Percentiles rank a stretch among this genome's conserved stretches.
These are phyloP conservation scores for Hebeloma cylindrosporum DNA, from an alignment of 768 basidiomycete genomes.

Conservation along the genomic window DNA sequence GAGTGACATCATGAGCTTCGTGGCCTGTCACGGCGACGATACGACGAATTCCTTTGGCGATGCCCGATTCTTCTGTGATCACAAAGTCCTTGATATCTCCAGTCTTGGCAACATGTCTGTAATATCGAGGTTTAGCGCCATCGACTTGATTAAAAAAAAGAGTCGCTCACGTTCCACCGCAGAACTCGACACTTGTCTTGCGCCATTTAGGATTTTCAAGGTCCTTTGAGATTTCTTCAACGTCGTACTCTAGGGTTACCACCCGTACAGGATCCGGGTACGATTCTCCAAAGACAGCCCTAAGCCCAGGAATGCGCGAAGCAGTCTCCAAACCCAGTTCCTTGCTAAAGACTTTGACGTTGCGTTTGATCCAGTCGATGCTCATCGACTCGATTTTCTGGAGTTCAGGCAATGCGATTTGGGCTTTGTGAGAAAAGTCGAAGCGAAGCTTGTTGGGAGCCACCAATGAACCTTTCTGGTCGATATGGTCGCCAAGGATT, in stretches of 20 bases:
- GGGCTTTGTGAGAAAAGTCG: slow-evolving; percentile 96
- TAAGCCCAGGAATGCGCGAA: slow-evolving; percentile 85
- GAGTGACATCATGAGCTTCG: slow-evolving; percentile 82
- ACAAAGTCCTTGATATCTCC: slow-evolving; percentile 97
- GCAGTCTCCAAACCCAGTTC: slow-evolving; percentile 79
- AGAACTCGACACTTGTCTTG: slow-evolving; percentile 91
- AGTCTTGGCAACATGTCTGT: slow-evolving; percentile 91
- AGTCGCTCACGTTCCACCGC: slow-evolving; percentile 90
- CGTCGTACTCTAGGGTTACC: slow-evolving; percentile 84
- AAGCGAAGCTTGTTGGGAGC: slow-evolving; percentile 95
- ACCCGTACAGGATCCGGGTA: slow-evolving; percentile 98
- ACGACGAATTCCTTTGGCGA: slow-evolving; percentile 96
- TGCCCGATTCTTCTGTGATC: slow-evolving; percentile 93
- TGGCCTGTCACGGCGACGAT: slow-evolving; percentile 93
- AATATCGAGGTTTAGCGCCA: background rate
- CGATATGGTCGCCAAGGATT: slow-evolving; percentile 94
- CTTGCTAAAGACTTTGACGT: slow-evolving; percentile 86
- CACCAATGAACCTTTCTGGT: slow-evolving; percentile 97
- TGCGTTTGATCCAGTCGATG: slow-evolving; percentile 86
- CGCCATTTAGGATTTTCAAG: slow-evolving; percentile 91
- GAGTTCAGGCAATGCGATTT: slow-evolving; percentile 75
- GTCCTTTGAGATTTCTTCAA: slow-evolving; percentile 84
- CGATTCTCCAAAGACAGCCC: slow-evolving; percentile 96
- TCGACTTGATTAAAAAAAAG: background rate
- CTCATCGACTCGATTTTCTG: slow-evolving; percentile 80